Conservation (phyloP, 768 basidiomycete species). For the Phylloporus sp. region DNA sequence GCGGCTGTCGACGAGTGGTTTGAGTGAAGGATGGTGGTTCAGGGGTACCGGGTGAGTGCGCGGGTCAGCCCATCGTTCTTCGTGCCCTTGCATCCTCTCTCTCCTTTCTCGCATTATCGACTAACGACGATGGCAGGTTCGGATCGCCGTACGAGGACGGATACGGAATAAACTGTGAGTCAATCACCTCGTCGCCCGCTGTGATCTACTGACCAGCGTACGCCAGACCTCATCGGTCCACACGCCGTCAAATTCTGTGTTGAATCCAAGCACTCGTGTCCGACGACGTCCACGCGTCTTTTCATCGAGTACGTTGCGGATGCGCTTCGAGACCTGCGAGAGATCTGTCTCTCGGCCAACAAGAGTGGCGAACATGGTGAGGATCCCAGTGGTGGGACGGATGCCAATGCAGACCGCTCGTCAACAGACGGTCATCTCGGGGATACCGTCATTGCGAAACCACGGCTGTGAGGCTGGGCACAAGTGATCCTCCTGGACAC, state of each 20-base stretch:
- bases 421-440: background rate
- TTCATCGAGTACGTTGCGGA: slow-evolving; percentile 61
- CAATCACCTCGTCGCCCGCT: background rate
- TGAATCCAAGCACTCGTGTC: slow-evolving; percentile 77
- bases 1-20: slow-evolving; percentile 86
- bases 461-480: slow-evolving; percentile 19
- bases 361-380: slow-evolving; percentile 7
- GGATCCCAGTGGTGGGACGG: background rate
- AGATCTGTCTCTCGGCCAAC: slow-evolving; percentile 36
- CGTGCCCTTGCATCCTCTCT: background rate
- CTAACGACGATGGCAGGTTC: slow-evolving; percentile 48
- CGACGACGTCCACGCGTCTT: slow-evolving; percentile 60
- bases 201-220: background rate
- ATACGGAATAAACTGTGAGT: slow-evolving; percentile 89
- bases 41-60: slow-evolving; percentile 72
- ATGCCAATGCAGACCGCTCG: background rate
- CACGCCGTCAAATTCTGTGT: slow-evolving; percentile 86
- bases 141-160: slow-evolving; percentile 79
- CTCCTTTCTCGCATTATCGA: background rate
- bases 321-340: slow-evolving; percentile 66
- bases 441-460: slow-evolving; percentile 7
- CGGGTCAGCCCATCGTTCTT: background rate
- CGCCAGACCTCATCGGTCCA: slow-evolving; percentile 72
- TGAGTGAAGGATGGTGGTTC: slow-evolving; percentile 83
- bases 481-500: background rate